Base-by-base conservation (phyloP, 306 rosid genomes). In the Trifolium dubium region DNA sequence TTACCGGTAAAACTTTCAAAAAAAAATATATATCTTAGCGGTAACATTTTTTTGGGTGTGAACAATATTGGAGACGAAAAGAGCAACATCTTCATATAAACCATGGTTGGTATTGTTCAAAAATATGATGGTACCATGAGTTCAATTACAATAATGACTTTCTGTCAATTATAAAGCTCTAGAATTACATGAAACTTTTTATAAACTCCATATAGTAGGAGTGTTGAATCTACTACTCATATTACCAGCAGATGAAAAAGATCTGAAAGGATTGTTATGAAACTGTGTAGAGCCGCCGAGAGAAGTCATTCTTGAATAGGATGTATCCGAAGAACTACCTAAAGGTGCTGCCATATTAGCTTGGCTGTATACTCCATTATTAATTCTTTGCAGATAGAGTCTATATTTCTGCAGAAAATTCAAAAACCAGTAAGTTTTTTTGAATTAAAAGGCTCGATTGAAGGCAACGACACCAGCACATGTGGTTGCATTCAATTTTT, bases 381-480 rank as follows among this genome's bases (percentile, higher is more conserved):
- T 91, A 66, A 88, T 88, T 79, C 90, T 87, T 69, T 87, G 89
- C 69, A 94, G 91, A 82, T 89, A 91, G 69, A 89, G 90, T 83
- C 98, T 87, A 53, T 91, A 94, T 66, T 94, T 94, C 98, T 94
- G 92, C 86, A 85, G 79, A 8, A 64, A 74, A 43, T 66, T 41
- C 63, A 56, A 8, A 64, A 67, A 32, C 19, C 11, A 47, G 65
- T 13, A 35, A 43, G 61, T 49, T 71, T 69, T 28, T 55, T 5
- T 54, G 60, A 75, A 63, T 19, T 29, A 73, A 68, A 47, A 6
- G 40, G 40, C 2, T 37, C 8, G 59, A 12, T 44, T 44, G 50
- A 44, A 44, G 14, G 50, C 12, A 9, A 40, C 4, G 40, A 37
- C 40, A 37, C 40, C 9, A 37, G 23, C 23, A 37, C 40, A 10